These are phyloP conservation scores for Xylaria sp. DNA, from an alignment of 2,329 filamentous ascomycete species.

Conservation along the genomic window DNA sequence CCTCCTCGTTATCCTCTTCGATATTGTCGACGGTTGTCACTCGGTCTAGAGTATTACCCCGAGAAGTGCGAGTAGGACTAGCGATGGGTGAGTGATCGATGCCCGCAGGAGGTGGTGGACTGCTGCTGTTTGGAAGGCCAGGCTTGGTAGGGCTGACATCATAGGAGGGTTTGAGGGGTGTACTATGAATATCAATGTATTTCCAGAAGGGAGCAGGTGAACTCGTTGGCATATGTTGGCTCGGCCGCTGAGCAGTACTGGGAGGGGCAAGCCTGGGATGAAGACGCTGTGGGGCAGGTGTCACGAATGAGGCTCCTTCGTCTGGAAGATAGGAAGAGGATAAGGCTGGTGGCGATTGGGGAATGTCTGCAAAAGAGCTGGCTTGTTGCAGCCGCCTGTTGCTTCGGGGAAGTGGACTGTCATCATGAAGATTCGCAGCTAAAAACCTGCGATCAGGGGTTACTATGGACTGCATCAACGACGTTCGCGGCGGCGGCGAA, in stretches of 20 bases:
- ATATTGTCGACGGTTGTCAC: slow-evolving; percentile 28
- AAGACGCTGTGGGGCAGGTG: slow-evolving; percentile 74
- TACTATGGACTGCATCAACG: slow-evolving; percentile 57
- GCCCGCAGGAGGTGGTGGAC: slow-evolving; percentile 57
- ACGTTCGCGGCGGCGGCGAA: slow-evolving; percentile 61
- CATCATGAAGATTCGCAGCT: slow-evolving; percentile 55
- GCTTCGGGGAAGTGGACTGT: slow-evolving; percentile 66
- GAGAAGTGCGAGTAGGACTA: slow-evolving; percentile 54
- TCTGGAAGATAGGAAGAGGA: slow-evolving; percentile 68
- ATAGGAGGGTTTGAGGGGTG: slow-evolving; percentile 64
- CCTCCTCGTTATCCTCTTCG: slow-evolving; percentile 51
- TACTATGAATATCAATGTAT: slow-evolving; percentile 78
- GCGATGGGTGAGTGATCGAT: slow-evolving; percentile 56
- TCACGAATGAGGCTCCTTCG: slow-evolving; percentile 67
- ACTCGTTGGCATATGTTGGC: slow-evolving; percentile 84
- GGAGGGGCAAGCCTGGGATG: slow-evolving; percentile 78
- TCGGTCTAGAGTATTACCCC: slow-evolving; percentile 37
- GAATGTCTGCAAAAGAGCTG: slow-evolving; percentile 56
- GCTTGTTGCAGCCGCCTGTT: slow-evolving; percentile 52
- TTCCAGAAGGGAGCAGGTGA: slow-evolving; percentile 90
- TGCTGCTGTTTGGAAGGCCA: slow-evolving; percentile 60
- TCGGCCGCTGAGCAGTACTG: slow-evolving; percentile 80
- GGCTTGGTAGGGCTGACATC: slow-evolving; percentile 66
- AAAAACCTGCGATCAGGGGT: slow-evolving; percentile 63
- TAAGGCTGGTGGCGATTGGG: slow-evolving; percentile 62